These are phyloP conservation scores for Solanum medicagineum DNA, from an alignment of 257 asterid species.

Conservation along the genomic window DNA sequence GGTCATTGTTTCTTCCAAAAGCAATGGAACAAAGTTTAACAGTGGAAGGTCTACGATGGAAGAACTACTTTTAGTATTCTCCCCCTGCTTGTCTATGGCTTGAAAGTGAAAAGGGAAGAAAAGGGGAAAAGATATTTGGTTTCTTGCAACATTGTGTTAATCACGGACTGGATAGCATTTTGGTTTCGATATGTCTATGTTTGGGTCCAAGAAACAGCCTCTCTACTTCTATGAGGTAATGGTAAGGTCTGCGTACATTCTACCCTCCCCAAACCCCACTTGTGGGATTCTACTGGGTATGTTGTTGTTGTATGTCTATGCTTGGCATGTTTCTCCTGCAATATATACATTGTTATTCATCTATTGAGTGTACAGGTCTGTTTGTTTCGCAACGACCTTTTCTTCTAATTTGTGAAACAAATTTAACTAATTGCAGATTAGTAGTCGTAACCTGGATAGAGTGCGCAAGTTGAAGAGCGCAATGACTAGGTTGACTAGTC, in stretches of 20 bases:
- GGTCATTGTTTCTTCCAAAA: not conserved
- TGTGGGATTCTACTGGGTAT: too few species aligned
- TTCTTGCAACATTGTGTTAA: not conserved
- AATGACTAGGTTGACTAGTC: constrained; percentile 65
- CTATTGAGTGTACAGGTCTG: not conserved
- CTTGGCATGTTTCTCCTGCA: not conserved
- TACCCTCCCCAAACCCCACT: too few species aligned
- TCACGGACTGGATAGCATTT: not conserved
- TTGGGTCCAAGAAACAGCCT: too few species aligned
- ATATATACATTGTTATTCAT: not conserved
- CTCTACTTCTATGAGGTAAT: too few species aligned
- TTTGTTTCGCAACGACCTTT: not conserved
- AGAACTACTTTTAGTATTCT: not conserved
- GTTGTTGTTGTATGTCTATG: too few species aligned
- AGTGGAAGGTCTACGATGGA: not conserved
- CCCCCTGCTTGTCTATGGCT: not conserved
- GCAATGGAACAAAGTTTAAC: not conserved
- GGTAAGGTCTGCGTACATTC: too few species aligned
- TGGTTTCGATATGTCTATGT: not conserved
- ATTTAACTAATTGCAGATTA: constrained; percentile 35
- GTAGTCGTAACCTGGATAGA: constrained; percentile 75
- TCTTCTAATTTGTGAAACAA: not conserved
- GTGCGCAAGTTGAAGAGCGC: constrained; percentile 81
- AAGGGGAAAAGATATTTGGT: not conserved
- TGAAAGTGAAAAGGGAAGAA: not conserved